A percentile compares a stretch with the other conserved stretches of the same genome.
Evolutionary conservation across 139 green algal genomes (phyloP).

Genomic region (Coccomyxa sp.): DNA sequence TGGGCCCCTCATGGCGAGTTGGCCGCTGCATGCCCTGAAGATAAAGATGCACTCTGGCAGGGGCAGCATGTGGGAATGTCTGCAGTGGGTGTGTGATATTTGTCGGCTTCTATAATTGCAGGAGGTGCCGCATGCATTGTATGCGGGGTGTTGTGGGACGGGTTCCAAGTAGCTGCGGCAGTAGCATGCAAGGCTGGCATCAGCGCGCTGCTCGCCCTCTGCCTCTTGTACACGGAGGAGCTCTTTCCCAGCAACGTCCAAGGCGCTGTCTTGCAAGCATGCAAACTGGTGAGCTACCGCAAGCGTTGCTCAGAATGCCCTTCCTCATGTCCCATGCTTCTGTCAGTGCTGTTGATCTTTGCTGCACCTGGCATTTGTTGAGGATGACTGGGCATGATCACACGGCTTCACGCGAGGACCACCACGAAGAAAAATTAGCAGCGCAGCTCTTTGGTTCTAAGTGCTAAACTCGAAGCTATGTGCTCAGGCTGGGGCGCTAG

Average conservation of each 20-base stretch:
- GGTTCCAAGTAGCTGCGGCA: slow-evolving; percentile 9
- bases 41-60: neutral
- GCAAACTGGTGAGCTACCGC: neutral
- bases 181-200: slow-evolving; percentile 12
- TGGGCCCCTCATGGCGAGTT: neutral
- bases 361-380: neutral
- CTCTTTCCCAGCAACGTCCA: slow-evolving; percentile 12
- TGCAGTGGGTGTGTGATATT: neutral
- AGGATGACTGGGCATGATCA: neutral
- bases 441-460: too few species aligned
- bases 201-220: neutral
- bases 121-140: slow-evolving; percentile 10
- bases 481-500: neutral
- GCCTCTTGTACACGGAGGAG: slow-evolving; percentile 17
- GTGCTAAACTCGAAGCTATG: too few species aligned
- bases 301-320: neutral
- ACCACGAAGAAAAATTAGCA: too few species aligned
- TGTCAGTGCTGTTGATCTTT: neutral
- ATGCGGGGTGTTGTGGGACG: slow-evolving; percentile 6
- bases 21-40: neutral
- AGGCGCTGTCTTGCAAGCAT: neutral
- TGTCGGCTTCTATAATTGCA: neutral
- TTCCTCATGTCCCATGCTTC: neutral
- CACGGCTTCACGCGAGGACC: too few species aligned
- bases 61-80: neutral